phyloP scores from a whole-genome alignment of 805 yeast species.

The Yarrowia deformans region DNA sequence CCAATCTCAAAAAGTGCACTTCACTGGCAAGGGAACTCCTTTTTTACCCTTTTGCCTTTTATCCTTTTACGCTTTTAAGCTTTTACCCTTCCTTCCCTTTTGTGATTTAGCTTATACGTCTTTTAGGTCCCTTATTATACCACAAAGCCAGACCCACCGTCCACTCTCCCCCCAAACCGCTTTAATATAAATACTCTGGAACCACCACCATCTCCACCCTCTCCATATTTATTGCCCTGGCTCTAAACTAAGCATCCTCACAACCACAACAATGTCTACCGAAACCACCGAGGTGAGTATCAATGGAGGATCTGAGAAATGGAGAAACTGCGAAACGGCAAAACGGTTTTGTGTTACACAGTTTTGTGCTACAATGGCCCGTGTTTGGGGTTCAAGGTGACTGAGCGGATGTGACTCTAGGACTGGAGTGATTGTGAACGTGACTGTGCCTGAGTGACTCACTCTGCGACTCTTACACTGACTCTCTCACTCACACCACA shows the following conservation, averaged over 20 bases:
- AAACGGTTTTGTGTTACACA: too few species aligned
- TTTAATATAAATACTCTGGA: slow-evolving; percentile 17
- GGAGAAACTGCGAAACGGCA: too few species aligned
- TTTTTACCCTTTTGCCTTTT: not conserved
- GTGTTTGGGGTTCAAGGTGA: too few species aligned
- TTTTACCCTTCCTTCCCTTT: slow-evolving; percentile 12
- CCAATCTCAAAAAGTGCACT: slow-evolving; percentile 14
- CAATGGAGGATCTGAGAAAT: not conserved
- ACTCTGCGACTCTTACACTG: too few species aligned
- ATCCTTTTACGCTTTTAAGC: slow-evolving; percentile 12
- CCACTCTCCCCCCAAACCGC: slow-evolving; percentile 1
- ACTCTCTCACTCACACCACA: too few species aligned
- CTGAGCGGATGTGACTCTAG: too few species aligned
- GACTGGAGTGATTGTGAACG: too few species aligned
- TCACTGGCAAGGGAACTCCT: not conserved
- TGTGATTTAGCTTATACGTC: slow-evolving; percentile 18
- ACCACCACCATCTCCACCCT: not conserved
- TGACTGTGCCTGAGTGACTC: too few species aligned
- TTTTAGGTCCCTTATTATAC: slow-evolving; percentile 30
- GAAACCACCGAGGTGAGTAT: slow-evolving; percentile 33
- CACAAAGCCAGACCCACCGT: slow-evolving; percentile 1
- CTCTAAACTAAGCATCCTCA: slow-evolving; percentile 23
- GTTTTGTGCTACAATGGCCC: too few species aligned
- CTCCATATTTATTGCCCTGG: slow-evolving; percentile 34
- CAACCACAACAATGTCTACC: slow-evolving; percentile 26